A percentile compares a stretch with the other conserved stretches of the same genome.
Conservation (phyloP, 371 early-diverging fungal species). For the Dinochytrium kinnereticum region DNA sequence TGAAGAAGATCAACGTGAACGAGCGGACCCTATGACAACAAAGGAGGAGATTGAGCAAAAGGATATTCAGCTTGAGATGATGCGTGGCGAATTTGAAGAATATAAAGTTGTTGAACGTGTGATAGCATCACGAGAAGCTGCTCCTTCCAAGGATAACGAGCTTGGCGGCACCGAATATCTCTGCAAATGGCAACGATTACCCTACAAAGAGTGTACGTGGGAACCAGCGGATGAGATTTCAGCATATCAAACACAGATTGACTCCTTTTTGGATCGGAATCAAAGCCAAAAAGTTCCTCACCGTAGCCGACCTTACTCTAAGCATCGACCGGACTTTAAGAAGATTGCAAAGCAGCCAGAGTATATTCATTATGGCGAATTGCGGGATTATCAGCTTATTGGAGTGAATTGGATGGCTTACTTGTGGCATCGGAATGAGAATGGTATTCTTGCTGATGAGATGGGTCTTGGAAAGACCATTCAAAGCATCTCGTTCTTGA, state of each 20-base stretch:
- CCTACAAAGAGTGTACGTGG: constrained; percentile 92
- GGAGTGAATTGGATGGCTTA: constrained; percentile 99
- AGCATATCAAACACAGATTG: constrained; percentile 67
- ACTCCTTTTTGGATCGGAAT: constrained; percentile 82
- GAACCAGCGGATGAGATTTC: constrained; percentile 65
- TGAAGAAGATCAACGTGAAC: constrained; percentile 68
- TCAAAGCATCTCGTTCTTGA: constrained; percentile 97
- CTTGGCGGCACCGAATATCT: constrained; percentile 75
- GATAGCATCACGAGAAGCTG: constrained; percentile 67
- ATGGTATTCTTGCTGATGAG: constrained; percentile 92
- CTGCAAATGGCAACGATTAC: constrained; percentile 89
- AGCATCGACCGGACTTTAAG: constrained; percentile 76
- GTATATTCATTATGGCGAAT: constrained; percentile 84
- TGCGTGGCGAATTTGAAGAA: constrained; percentile 80
- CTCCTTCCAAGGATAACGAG: constrained; percentile 35
- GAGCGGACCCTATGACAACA: constrained; percentile 71
- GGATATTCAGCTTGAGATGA: constrained; percentile 81
- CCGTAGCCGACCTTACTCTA: constrained; percentile 60
- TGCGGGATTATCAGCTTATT: constrained; percentile 96
- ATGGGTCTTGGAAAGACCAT: constrained; percentile 98
- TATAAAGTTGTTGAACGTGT: constrained; percentile 90
- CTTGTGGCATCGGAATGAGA: constrained; percentile 93
- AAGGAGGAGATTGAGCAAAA: constrained; percentile 88
- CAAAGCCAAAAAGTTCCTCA: constrained; percentile 74
- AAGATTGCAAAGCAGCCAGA: constrained; percentile 78